These are phyloP conservation scores for Aaosphaeria pasadenensis DNA, from an alignment of 2,329 filamentous ascomycete species.

Conservation along the genomic window DNA sequence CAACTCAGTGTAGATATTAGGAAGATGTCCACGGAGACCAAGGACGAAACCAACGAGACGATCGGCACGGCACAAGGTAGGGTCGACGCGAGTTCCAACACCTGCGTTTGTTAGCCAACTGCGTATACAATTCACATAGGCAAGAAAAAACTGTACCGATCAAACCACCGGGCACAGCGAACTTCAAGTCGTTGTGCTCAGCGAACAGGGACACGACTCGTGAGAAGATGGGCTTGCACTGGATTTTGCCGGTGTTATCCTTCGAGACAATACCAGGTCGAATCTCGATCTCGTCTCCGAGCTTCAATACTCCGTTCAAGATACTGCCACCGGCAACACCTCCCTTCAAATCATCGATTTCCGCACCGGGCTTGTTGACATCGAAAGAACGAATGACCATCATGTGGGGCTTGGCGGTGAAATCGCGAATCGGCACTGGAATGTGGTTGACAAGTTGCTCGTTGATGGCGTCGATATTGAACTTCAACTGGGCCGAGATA, in stretches of 20 bases:
- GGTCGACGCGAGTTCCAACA: slow-evolving; percentile 96
- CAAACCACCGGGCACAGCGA: slow-evolving; percentile 93
- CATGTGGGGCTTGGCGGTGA: slow-evolving; percentile 91
- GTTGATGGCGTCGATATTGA: slow-evolving; percentile 98
- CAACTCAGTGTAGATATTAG: slow-evolving; percentile 96
- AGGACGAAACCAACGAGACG: slow-evolving; percentile 97
- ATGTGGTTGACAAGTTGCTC: slow-evolving; percentile 95
- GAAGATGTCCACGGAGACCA: slow-evolving; percentile 87
- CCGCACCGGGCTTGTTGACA: slow-evolving; percentile 98
- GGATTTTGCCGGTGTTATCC: slow-evolving; percentile 87
- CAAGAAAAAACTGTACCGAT: slow-evolving; percentile 55
- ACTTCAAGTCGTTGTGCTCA: slow-evolving; percentile 97
- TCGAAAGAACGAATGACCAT: slow-evolving; percentile 99
- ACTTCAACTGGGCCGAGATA: slow-evolving; percentile 96
- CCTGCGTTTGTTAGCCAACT: slow-evolving; percentile 39
- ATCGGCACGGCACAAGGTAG: slow-evolving; percentile 96
- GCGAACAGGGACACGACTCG: slow-evolving; percentile 93
- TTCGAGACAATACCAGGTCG: slow-evolving; percentile 97
- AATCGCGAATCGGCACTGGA: slow-evolving; percentile 86
- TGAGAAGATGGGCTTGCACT: slow-evolving; percentile 96
- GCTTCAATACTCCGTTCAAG: slow-evolving; percentile 91
- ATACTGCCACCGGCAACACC: slow-evolving; percentile 98
- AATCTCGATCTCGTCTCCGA: slow-evolving; percentile 98
- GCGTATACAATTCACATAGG: background rate
- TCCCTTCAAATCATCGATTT: slow-evolving; percentile 97